Evolutionary conservation across 2,329 filamentous ascomycete genomes (phyloP).

Genomic region (Talaromyces marneffei): DNA sequence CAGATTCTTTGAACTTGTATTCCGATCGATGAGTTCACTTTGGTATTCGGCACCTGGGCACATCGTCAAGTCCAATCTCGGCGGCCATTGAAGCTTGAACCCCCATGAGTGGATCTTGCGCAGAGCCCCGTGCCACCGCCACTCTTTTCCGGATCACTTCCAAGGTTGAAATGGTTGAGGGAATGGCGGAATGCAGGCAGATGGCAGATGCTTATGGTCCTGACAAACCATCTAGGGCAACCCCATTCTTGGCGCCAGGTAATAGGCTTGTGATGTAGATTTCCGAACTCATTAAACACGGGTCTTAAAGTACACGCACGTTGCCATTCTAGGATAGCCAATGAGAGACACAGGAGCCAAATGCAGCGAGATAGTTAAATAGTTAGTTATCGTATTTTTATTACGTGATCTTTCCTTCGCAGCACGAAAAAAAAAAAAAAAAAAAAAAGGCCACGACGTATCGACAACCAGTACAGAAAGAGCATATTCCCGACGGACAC

Average conservation of each 20-base stretch:
- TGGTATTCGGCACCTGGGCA: background rate
- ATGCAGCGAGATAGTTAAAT: background rate
- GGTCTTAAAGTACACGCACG: background rate
- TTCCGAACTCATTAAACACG: background rate
- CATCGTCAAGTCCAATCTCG: background rate
- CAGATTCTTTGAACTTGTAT: background rate
- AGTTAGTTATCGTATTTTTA: no score
- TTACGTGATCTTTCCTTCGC: no score
- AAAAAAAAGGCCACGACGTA: no score
- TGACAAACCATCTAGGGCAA: background rate
- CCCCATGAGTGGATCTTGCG: background rate
- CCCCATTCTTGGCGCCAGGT: background rate
- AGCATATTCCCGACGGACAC: background rate
- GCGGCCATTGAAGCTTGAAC: background rate
- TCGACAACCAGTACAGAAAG: background rate
- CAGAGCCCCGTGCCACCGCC: background rate
- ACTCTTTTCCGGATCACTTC: background rate
- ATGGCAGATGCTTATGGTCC: no score
- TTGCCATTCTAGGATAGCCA: background rate
- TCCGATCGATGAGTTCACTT: background rate
- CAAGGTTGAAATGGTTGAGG: background rate
- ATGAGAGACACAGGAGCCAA: background rate
- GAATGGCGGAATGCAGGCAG: background rate
- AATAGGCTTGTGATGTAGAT: background rate
- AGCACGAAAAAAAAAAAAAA: no score